Conservation (phyloP, 169 alveolate species). For the Cryptosporidium parvum region DNA sequence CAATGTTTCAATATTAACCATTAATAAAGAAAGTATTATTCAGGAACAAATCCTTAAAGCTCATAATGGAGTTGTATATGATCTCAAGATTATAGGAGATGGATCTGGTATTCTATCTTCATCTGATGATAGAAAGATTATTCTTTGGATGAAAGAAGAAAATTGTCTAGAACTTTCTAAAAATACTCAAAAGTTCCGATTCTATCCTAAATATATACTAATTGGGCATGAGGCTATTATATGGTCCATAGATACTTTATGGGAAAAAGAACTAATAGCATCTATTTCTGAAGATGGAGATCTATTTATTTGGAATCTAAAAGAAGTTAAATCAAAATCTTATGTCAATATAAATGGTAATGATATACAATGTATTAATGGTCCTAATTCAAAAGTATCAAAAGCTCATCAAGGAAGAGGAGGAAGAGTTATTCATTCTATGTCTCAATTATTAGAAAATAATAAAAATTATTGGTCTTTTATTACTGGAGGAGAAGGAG, state of each 20-base stretch:
- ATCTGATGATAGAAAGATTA: constrained; percentile 70
- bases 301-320: constrained; percentile 37
- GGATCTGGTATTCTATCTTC: constrained; percentile 25
- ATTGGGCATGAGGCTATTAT: constrained; percentile 46
- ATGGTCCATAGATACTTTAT: constrained; percentile 60
- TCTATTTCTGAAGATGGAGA: constrained; percentile 65
- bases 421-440: constrained; percentile 25
- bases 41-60: constrained; percentile 25
- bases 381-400: not conserved
- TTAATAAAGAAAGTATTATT: not conserved
- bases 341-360: not conserved
- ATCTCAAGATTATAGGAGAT: not conserved
- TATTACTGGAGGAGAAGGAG: constrained; percentile 66
- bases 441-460: not conserved
- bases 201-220: not conserved
- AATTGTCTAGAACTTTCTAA: not conserved
- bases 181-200: not conserved
- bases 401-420: constrained; percentile 74
- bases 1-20: constrained; percentile 7
- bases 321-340: not conserved
- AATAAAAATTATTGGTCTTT: not conserved
- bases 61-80: constrained; percentile 64
- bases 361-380: not conserved
- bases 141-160: constrained; percentile 30
- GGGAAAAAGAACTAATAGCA: constrained; percentile 44